Conservation (phyloP, 495 filamentous ascomycete species). For the Aspergillus avenaceus region DNA sequence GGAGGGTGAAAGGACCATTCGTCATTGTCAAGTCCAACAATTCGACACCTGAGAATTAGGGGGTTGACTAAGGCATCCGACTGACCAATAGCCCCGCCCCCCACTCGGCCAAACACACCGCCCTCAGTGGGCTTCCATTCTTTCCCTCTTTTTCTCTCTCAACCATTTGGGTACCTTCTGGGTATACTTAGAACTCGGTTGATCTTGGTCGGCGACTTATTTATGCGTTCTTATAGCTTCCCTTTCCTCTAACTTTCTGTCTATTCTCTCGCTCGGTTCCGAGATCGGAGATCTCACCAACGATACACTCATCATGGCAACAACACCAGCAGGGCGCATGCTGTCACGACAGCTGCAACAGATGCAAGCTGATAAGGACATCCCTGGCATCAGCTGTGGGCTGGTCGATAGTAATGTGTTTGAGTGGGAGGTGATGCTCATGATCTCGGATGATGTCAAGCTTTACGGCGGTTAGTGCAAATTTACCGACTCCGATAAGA, state of each 20-base stretch:
- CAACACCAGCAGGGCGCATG: constrained; percentile 63
- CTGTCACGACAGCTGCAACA: constrained; percentile 83
- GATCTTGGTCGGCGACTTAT: too few species aligned
- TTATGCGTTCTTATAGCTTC: background rate
- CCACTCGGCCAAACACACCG: background rate
- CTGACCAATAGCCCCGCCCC: background rate
- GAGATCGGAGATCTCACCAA: background rate
- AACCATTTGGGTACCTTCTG: background rate
- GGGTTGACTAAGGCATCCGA: background rate
- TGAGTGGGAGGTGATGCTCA: constrained; percentile 98
- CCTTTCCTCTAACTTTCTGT: background rate
- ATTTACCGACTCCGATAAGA: background rate
- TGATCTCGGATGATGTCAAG: constrained; percentile 96
- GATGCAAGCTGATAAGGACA: constrained; percentile 87
- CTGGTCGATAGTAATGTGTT: constrained; percentile 88
- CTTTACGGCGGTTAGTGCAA: constrained; percentile 75
- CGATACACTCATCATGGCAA: constrained; percentile 41
- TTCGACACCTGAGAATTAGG: too few species aligned
- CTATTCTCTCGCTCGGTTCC: background rate
- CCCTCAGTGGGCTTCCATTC: background rate
- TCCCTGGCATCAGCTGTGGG: constrained; percentile 90
- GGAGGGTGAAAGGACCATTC: too few species aligned
- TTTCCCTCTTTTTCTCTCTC: constrained; percentile 2
- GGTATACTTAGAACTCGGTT: background rate
- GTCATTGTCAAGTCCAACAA: too few species aligned